Evolutionary conservation across 2,329 filamentous ascomycete species (phyloP), one percentile per base, ranked within the genome.

Genomic region (Ceratocystis smalleyi): DNA sequence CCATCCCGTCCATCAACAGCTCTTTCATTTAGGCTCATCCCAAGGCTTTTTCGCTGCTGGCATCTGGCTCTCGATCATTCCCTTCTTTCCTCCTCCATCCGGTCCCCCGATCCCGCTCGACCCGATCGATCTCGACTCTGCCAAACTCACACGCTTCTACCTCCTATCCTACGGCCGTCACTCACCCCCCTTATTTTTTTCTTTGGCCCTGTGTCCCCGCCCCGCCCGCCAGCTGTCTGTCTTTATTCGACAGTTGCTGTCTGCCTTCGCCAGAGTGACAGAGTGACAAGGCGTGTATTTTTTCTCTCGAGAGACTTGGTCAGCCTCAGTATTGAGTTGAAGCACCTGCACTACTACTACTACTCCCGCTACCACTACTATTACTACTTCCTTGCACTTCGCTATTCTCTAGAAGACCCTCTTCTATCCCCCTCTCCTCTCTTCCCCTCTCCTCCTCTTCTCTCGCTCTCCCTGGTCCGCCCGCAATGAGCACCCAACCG

Each of bases 401-500:
- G 15, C 3, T n/a, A 12, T 19, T 19, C 17, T 5, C 45, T 19
- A n/a, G 45, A 47, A n/a, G 19, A 6, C 19, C 1, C 17, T n/a
- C 45, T 47, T n/a, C 45, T 47, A n/a, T 47, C 45, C 45, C 17
- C 17, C 45, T 19, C 17, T 47, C 45, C 45, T 8, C 45, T 19
- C 45, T 19, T n/a, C 45, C 19, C 45, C 45, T 47, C 45, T n/a
- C 7, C 45, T 6, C 6, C 45, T 19, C 17, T 19, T n/a, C 45
- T n/a, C 19, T n/a, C 45, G 19, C 19, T n/a, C 45, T 12, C 15
- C 17, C 17, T n/a, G 10, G 19, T 19, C 64, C 63, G 63, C 66
- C 68, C 67, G 75, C 67, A 65, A 80, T 79, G 78, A 77, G 77
- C 69, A 61, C 59, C 47, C 74, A 77, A 69, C 80, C 82, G 69